Evolutionary conservation across 1,139 yeast genomes (phyloP).

Genomic region (Suhomyces maxii): DNA sequence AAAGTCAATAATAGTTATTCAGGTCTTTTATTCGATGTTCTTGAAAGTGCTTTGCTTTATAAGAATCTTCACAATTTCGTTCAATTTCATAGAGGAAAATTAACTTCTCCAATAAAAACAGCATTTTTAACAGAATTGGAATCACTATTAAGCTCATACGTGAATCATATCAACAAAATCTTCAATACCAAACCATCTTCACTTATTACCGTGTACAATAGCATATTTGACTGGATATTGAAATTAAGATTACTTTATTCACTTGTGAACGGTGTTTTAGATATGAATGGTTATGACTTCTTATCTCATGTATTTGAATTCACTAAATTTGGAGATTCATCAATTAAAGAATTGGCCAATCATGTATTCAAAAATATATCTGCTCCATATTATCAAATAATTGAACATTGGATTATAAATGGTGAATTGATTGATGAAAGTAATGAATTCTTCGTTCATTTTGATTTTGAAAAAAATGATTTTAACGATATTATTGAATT

Average conservation of each 20-base stretch:
- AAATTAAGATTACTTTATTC: constrained; percentile 57
- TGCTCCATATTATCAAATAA: constrained; percentile 61
- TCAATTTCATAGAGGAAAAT: constrained; percentile 27
- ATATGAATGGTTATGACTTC: constrained; percentile 53
- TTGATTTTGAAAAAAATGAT: constrained; percentile 28
- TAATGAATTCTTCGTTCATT: constrained; percentile 69
- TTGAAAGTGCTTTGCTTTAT: constrained; percentile 76
- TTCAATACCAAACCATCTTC: constrained; percentile 36
- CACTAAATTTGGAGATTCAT: constrained; percentile 63
- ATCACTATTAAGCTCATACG: constrained; percentile 54
- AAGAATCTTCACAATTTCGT: constrained; percentile 39
- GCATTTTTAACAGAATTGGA: constrained; percentile 63
- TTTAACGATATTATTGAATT: constrained; percentile 39
- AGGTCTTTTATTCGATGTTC: constrained; percentile 54
- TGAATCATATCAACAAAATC: constrained; percentile 53
- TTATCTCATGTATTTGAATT: constrained; percentile 53
- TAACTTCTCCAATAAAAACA: constrained; percentile 57
- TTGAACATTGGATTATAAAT: constrained; percentile 66
- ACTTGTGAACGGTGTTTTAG: constrained; percentile 36
- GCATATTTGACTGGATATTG: constrained; percentile 51
- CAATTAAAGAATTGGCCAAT: constrained; percentile 44
- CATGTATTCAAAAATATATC: constrained; percentile 50
- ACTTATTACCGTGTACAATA: constrained; percentile 42
- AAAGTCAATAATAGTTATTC: constrained; percentile 58
- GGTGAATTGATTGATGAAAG: constrained; percentile 62